Conservation (phyloP, 2,329 filamentous ascomycete genomes). For the Ilyonectria mors-panacis region DNA sequence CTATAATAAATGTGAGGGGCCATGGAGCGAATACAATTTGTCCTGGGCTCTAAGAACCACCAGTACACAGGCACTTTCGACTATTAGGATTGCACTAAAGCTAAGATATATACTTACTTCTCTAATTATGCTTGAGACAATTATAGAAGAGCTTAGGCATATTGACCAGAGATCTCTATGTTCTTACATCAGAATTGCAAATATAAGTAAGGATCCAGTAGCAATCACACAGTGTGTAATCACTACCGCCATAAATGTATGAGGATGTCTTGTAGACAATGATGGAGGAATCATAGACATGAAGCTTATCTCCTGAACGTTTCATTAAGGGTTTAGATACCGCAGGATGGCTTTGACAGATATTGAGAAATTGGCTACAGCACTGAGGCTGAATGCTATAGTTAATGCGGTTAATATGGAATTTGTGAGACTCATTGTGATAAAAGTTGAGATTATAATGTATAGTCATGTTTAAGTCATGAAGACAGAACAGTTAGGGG, state of each 20-base stretch:
- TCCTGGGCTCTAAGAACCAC: no score
- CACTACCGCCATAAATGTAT: background rate
- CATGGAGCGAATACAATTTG: no score
- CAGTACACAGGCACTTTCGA: no score
- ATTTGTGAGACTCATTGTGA: constrained; percentile 1
- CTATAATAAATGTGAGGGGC: no score
- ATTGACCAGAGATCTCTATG: no score
- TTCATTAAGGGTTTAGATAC: constrained; percentile 3
- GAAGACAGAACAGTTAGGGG: background rate
- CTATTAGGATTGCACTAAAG: no score
- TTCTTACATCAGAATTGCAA: no score
- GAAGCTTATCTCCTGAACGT: background rate
- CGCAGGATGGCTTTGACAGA: background rate
- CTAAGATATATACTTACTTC: no score
- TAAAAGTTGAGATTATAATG: background rate
- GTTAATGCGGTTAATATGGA: background rate
- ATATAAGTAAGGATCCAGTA: no score
- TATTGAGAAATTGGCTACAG: background rate
- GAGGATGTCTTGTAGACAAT: background rate
- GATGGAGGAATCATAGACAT: background rate
- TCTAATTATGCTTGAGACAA: no score
- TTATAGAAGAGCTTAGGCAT: no score
- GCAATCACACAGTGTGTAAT: constrained; percentile 1
- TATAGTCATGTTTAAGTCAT: no score
- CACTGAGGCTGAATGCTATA: background rate